Conservation (phyloP, 345 rosid species). For the Citrus sp. region DNA sequence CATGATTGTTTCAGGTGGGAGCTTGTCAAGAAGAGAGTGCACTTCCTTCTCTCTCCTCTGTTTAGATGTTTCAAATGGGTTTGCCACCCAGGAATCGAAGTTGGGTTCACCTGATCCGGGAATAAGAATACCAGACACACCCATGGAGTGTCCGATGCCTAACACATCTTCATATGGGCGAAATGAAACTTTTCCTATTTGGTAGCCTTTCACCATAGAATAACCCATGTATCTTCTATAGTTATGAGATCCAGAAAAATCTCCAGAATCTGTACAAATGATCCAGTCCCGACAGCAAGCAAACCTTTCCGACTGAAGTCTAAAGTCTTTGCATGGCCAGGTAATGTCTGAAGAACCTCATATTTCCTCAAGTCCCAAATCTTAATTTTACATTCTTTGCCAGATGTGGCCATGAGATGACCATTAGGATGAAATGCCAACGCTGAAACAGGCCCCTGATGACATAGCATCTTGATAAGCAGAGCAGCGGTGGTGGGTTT, state of each 20-base stretch:
- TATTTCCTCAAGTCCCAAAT: constrained; percentile 92
- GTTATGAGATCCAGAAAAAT: constrained; percentile 44
- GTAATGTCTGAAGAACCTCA: constrained; percentile 66
- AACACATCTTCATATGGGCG: constrained; percentile 89
- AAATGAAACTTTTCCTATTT: constrained; percentile 61
- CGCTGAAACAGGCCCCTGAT: constrained; percentile 73
- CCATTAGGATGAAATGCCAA: constrained; percentile 94
- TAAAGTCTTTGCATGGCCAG: constrained; percentile 62
- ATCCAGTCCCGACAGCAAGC: constrained; percentile 80
- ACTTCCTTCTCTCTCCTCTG: constrained; percentile 92
- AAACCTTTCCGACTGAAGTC: constrained; percentile 90
- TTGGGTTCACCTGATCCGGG: constrained; percentile 97
- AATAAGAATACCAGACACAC: constrained; percentile 81
- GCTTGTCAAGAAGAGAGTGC: constrained; percentile 81
- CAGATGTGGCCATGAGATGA: constrained; percentile 90
- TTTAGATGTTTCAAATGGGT: constrained; percentile 82
- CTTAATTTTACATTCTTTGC: constrained; percentile 74
- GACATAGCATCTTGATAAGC: constrained; percentile 80
- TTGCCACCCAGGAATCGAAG: constrained; percentile 92
- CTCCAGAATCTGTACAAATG: constrained; percentile 55
- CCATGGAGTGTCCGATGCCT: constrained; percentile 86
- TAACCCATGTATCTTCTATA: constrained; percentile 76
- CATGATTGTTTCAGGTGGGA: constrained; percentile 88
- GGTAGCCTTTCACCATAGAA: constrained; percentile 79
- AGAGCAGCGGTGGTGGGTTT: constrained; percentile 72